Conservation (phyloP, 495 filamentous ascomycete genomes). For the Lichenothelia convexa region DNA sequence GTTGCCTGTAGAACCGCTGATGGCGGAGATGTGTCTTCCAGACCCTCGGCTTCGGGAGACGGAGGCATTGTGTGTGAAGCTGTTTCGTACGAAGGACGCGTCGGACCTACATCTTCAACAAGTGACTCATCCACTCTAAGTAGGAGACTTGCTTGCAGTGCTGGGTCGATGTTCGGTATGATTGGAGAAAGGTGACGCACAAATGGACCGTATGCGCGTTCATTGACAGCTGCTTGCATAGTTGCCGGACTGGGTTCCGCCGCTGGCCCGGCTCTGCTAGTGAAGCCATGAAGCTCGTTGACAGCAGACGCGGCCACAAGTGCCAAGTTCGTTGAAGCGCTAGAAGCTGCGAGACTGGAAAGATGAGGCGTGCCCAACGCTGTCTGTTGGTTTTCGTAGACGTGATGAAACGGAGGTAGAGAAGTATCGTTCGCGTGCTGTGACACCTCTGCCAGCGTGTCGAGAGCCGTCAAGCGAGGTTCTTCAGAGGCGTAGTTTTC, state of each 20-base stretch:
- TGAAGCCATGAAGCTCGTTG: too few species aligned
- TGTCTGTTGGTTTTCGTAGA: neutral
- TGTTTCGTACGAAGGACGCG: neutral
- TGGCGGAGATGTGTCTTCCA: slow-evolving; percentile 35
- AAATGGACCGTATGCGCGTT: too few species aligned
- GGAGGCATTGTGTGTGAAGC: slow-evolving; percentile 3
- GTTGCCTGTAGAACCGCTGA: slow-evolving; percentile 36
- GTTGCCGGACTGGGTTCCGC: slow-evolving; percentile 20
- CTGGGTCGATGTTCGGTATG: too few species aligned
- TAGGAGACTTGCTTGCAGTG: too few species aligned
- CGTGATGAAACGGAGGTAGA: slow-evolving; percentile 8
- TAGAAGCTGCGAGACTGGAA: slow-evolving; percentile 10
- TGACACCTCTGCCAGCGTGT: slow-evolving; percentile 68
- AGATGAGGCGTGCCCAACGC: slow-evolving; percentile 12
- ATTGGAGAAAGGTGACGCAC: too few species aligned
- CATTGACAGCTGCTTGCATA: too few species aligned
- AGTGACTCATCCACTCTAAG: too few species aligned
- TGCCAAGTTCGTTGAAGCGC: neutral
- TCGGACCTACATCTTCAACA: neutral
- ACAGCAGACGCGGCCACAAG: too few species aligned
- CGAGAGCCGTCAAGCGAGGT: slow-evolving; percentile 50
- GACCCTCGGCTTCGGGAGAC: slow-evolving; percentile 34
- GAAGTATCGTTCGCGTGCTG: slow-evolving; percentile 32
- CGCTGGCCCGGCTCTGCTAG: slow-evolving; percentile 4
- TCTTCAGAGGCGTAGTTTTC: too few species aligned